A percentile compares a stretch with the other conserved stretches of the same genome.
Evolutionary conservation across 2,329 filamentous ascomycete species (phyloP).

Genomic region (Whalleya microplaca): DNA sequence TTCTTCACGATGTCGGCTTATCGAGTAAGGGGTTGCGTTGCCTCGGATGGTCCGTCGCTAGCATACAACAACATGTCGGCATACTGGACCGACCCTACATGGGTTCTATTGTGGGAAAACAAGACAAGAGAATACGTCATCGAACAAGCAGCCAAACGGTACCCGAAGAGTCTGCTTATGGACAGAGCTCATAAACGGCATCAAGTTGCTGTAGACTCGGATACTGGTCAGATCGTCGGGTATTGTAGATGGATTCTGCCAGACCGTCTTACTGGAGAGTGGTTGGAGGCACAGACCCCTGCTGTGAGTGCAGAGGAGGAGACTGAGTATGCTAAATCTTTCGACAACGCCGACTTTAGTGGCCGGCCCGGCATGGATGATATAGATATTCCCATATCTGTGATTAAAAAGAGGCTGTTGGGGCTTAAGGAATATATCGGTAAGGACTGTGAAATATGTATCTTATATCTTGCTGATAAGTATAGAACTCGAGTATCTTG

Average conservation of each 20-base stretch:
- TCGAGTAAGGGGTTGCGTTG: conserved; percentile 17
- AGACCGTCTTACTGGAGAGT: conserved; percentile 8
- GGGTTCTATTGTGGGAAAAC: conserved; percentile 16
- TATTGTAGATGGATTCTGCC: conserved; percentile 31
- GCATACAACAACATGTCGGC: conserved; percentile 28
- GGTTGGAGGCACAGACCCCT: conserved; percentile 24
- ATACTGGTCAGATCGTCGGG: conserved; percentile 28
- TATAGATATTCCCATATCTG: conserved; percentile 13
- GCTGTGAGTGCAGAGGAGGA: conserved; percentile 17
- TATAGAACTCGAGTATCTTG: conserved; percentile 33
- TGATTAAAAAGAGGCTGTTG: conserved; percentile 10
- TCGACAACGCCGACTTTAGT: conserved; percentile 18
- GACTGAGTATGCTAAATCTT: conserved; percentile 9
- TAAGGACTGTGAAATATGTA: conserved; percentile 2
- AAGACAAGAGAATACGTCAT: conserved; percentile 18
- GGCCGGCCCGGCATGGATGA: conserved; percentile 7
- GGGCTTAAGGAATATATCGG: conserved; percentile 20
- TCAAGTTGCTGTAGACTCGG: conserved; percentile 26
- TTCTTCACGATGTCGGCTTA: conserved; percentile 2
- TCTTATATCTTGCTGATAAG: background rate
- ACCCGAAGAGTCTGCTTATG: conserved; percentile 21
- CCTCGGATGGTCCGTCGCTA: conserved; percentile 16
- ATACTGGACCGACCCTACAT: conserved; percentile 27
- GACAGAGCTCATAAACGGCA: conserved; percentile 24
- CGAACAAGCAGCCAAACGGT: conserved; percentile 14